A percentile compares a stretch with the other conserved stretches of the same genome.
These are phyloP conservation scores for Collybia mongolica DNA, from an alignment of 768 basidiomycete species.

Conservation along the genomic window DNA sequence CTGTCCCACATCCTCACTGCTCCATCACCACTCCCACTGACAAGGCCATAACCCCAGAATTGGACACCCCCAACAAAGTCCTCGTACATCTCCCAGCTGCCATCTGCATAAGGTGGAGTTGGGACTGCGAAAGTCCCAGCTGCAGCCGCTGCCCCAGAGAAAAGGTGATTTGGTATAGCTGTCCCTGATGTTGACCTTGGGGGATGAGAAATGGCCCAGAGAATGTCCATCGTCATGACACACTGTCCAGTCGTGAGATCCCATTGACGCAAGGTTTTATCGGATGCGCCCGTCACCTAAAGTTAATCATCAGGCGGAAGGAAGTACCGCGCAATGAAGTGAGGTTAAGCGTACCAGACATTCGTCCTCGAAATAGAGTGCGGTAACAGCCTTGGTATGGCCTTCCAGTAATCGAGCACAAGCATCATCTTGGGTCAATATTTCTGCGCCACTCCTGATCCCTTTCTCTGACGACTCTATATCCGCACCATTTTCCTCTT, in stretches of 20 bases:
- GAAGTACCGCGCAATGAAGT: not conserved
- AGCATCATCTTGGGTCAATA: slow-evolving; percentile 46
- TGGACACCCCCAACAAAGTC: slow-evolving; percentile 98
- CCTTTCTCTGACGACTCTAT: slow-evolving; percentile 34
- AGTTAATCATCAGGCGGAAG: slow-evolving; percentile 16
- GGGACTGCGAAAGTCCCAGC: slow-evolving; percentile 75
- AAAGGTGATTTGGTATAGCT: slow-evolving; percentile 41
- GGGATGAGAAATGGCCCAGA: slow-evolving; percentile 98
- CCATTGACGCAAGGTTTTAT: slow-evolving; percentile 99
- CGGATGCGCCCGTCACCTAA: slow-evolving; percentile 92
- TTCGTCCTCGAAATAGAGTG: slow-evolving; percentile 93
- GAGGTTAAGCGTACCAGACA: slow-evolving; percentile 76
- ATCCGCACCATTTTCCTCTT: slow-evolving; percentile 53
- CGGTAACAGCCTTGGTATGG: slow-evolving; percentile 89
- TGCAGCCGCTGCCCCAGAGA: slow-evolving; percentile 53
- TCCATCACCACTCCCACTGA: slow-evolving; percentile 96
- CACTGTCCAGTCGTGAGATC: slow-evolving; percentile 97
- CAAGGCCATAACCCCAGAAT: slow-evolving; percentile 98
- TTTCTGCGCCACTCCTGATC: slow-evolving; percentile 37
- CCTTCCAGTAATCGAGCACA: slow-evolving; percentile 83
- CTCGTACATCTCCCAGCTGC: slow-evolving; percentile 92
- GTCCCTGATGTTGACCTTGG: slow-evolving; percentile 41
- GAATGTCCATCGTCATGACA: slow-evolving; percentile 98
- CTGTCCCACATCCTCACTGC: slow-evolving; percentile 99
- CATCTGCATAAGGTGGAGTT: slow-evolving; percentile 86